Evolutionary conservation across 441 rosid genomes (phyloP), one percentile per base, ranked within the genome.

Genomic region (Daphne laureola): DNA sequence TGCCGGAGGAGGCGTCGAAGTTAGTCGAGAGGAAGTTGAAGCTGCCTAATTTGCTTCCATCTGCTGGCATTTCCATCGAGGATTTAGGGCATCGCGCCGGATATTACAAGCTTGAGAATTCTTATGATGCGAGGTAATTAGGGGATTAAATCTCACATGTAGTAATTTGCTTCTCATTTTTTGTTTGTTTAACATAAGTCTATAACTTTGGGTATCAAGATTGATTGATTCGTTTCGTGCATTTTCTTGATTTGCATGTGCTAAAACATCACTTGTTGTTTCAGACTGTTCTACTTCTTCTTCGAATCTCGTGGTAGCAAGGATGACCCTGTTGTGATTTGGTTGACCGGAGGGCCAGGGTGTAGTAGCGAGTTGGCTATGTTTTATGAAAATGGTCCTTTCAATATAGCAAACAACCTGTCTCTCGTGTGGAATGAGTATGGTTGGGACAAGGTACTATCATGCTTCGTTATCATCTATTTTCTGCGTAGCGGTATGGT

Each of bases 271-370:
- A 46, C 14, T 62, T 63, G 40, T 44, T 61, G 57, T 61, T 55
- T 69, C 68, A 89, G 98, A 74, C 62, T 92, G 87, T 92, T 92
- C 54, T 92, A 89, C 79, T 89, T 89, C 78, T 86, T 89, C 80
- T 92, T 89, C 57, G 98, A 92, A 69, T 86, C 97, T 11, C 83
- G 98, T 42, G 62, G 61, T 65, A 81, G 72, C 68, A 77, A 78
- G 76, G 67, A 72, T 50, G 92, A 75, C 50, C 98, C 98, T 47
- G 64, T 92, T 49, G 98, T 92, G 51, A 86, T 92, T 54, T 92
- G 98, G 98, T 82, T 92, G 84, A 89, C 94, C 6, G 98, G 98
- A 67, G 97, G 98, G 14, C 98, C 98, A 15, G 98, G 98, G 42
- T 84, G 97, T 59, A 86, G 97, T 61, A 86, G 97, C 64, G 98